Base-by-base conservation (phyloP, 1,139 yeast species). In the Magnusiomyces fungicola region DNA sequence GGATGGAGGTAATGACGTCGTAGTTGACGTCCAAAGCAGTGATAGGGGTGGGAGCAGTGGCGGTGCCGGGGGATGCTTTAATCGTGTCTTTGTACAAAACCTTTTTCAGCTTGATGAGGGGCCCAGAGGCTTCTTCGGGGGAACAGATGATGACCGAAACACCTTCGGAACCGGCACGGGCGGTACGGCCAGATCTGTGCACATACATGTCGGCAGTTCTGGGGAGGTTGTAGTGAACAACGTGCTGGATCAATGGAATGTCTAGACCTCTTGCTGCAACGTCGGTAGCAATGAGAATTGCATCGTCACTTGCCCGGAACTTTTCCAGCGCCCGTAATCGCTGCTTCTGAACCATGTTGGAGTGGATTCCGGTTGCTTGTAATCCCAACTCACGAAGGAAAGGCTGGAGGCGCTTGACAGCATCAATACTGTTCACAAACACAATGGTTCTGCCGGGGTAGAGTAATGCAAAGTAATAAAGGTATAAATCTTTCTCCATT, bases 211-310 rank as follows among this genome's bases (percentile, higher is more conserved):
- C 98, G 0, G 97, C 97, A 9, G 95, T 77, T 56, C 97, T 76
- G 10, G 99, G 98, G 55, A 94, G 73, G 68, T 92, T 97, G 62
- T 92, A 92, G 65, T 92, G 98, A 14, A 92, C 88, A 40, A 94
- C 98, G 65, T 92, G 98, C 61, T 89, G 85, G 49, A 94, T 90
- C 45, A 78, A 77, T 1, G 96, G 85, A 53, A 94, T 88, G 73
- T 94, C 99, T 54, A 94, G 75, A 53, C 99, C 99, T 72, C 99
- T 80, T 5, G 99, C 98, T 1, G 99, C 98, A 48, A 92, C 97
- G 67, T 92, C 99, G 1, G 97, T 88, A 1, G 97, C 96, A 49
- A 94, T 79, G 49, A 94, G 72, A 1, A 92, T 90, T 0, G 88
- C 78, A 2, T 55, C 73, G 5, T 67, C 63, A 21, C 61, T 61